phyloP scores from a whole-genome alignment of 2,329 filamentous ascomycete species.

The Clarireedia paspali region DNA sequence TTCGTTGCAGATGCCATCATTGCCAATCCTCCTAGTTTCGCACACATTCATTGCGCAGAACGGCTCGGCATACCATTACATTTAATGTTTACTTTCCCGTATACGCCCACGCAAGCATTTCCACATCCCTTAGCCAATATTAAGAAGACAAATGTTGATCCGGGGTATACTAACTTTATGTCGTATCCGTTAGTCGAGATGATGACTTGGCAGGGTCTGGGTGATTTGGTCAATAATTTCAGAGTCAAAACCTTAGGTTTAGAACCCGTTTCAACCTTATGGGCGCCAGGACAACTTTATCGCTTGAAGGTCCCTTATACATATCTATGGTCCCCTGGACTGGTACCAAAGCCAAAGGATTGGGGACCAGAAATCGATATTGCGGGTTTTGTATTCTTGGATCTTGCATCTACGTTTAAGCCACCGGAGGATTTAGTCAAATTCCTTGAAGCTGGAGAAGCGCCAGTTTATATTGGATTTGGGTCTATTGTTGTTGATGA shows the following conservation, averaged over 20 bases:
- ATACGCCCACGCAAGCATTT: conserved; percentile 67
- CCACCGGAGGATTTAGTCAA: conserved; percentile 47
- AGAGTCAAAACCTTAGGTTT: conserved; percentile 60
- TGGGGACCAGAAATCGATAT: conserved; percentile 66
- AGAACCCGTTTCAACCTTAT: conserved; percentile 67
- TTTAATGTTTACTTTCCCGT: conserved; percentile 85
- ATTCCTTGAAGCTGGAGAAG: conserved; percentile 49
- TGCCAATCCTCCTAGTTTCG: conserved; percentile 73
- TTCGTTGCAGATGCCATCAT: conserved; percentile 77
- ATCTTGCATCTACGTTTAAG: conserved; percentile 53
- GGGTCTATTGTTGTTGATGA: conserved; percentile 71
- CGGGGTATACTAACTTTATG: conserved; percentile 71
- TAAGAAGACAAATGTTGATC: conserved; percentile 63
- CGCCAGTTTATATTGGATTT: conserved; percentile 68
- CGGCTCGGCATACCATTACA: conserved; percentile 69
- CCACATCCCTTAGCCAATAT: conserved; percentile 68
- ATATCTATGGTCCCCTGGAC: conserved; percentile 61
- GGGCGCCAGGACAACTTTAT: conserved; percentile 68
- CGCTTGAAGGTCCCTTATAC: conserved; percentile 68
- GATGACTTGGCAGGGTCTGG: conserved; percentile 88
- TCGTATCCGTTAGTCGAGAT: conserved; percentile 74
- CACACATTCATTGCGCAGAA: conserved; percentile 73
- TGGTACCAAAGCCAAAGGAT: conserved; percentile 60
- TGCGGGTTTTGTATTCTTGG: conserved; percentile 71
- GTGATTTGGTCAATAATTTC: conserved; percentile 71